A percentile compares a stretch with the other conserved stretches of the same genome.
Conservation (phyloP, 257 asterid species). For the Asclepias syriaca region DNA sequence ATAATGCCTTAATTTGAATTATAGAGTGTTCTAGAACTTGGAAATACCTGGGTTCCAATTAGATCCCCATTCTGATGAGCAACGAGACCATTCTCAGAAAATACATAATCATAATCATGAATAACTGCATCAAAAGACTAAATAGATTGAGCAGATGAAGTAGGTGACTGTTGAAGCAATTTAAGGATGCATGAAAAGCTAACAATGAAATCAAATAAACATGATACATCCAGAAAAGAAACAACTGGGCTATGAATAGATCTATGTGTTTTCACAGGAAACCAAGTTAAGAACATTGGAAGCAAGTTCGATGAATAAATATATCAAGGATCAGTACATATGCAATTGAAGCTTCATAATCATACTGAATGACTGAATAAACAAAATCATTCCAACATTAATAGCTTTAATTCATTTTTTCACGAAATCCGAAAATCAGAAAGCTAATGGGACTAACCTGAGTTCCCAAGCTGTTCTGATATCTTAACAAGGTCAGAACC, state of each 20-base stretch:
- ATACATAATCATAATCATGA: conserved; percentile 71
- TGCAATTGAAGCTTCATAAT: not conserved
- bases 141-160: not conserved
- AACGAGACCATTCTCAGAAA: conserved; percentile 94
- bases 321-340: not conserved
- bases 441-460: conserved; percentile 43
- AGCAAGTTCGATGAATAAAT: not conserved
- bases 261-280: not conserved
- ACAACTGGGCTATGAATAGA: not conserved
- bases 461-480: conserved; percentile 84
- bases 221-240: not conserved
- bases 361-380: not conserved
- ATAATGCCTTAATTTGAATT: not conserved
- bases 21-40: not conserved
- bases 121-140: conserved; percentile 43
- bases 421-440: conserved; percentile 1
- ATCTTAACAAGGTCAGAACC: conserved; percentile 97
- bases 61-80: conserved; percentile 74
- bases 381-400: not conserved
- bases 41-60: conserved; percentile 70
- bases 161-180: not conserved
- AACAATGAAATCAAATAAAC: not conserved
- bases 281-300: not conserved
- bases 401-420: not conserved
- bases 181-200: not conserved